Conservation (phyloP, 2,329 filamentous ascomycete genomes). For the Botrytis elliptica region DNA sequence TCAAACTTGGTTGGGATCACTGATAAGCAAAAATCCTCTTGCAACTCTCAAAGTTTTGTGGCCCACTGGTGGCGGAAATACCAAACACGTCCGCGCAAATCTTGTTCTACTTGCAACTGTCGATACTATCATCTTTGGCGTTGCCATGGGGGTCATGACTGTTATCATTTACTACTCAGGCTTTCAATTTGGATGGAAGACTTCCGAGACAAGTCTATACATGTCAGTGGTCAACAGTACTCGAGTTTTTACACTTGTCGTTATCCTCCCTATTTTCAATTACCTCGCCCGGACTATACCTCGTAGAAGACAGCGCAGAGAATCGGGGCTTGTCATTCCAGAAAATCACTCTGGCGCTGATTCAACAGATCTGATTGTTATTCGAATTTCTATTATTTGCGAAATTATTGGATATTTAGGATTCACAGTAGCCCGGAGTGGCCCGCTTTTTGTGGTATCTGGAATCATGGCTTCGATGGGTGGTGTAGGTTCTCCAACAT, state of each 20-base stretch:
- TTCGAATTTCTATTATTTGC: constrained; percentile 72
- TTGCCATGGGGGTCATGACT: constrained; percentile 77
- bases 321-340: constrained; percentile 60
- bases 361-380: constrained; percentile 70
- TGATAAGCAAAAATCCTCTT: constrained; percentile 63
- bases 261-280: constrained; percentile 73
- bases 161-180: constrained; percentile 82
- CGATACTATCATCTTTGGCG: constrained; percentile 78
- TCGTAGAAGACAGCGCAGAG: constrained; percentile 38
- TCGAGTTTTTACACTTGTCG: constrained; percentile 73
- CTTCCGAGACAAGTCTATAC: constrained; percentile 75
- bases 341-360: constrained; percentile 61
- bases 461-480: constrained; percentile 75
- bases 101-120: constrained; percentile 76
- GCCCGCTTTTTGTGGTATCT: constrained; percentile 65
- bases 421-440: constrained; percentile 64
- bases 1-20: constrained; percentile 6
- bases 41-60: constrained; percentile 75
- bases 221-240: constrained; percentile 74
- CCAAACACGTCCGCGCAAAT: constrained; percentile 66
- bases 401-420: constrained; percentile 75
- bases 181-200: constrained; percentile 78
- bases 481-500: constrained; percentile 79
- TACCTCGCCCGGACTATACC: constrained; percentile 61
- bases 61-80: constrained; percentile 64